Conservation (phyloP, 495 filamentous ascomycete species). For the Parmelia sp. region DNA sequence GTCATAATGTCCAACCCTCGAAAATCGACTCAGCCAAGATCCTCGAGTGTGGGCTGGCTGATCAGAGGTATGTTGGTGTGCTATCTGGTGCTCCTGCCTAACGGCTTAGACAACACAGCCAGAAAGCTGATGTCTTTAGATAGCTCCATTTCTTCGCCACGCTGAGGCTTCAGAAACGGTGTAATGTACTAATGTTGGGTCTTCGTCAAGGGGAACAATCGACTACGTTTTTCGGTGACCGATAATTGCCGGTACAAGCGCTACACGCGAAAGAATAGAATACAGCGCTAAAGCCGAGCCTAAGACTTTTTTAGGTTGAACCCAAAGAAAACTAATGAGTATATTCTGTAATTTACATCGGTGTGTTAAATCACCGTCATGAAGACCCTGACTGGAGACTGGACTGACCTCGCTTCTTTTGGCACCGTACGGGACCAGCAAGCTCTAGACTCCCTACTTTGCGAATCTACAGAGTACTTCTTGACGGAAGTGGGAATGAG, state of each 20-base stretch:
- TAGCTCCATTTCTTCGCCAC: background rate
- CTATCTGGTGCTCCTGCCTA: background rate
- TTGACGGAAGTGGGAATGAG: background rate
- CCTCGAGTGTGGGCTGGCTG: background rate
- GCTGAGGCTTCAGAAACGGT: background rate
- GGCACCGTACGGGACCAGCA: background rate
- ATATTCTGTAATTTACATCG: background rate
- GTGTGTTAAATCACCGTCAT: too few species aligned
- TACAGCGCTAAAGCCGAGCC: background rate
- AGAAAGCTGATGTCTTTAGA: background rate
- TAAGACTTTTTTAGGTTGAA: fast-evolving
- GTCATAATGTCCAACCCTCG: background rate
- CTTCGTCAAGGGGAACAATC: background rate
- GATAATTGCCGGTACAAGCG: background rate
- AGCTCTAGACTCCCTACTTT: background rate
- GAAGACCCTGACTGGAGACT: too few species aligned
- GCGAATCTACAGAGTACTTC: background rate
- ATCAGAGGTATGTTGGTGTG: background rate
- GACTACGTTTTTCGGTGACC: background rate
- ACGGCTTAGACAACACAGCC: background rate
- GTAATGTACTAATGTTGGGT: background rate
- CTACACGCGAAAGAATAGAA: background rate
- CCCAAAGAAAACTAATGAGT: background rate
- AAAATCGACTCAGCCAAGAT: background rate
- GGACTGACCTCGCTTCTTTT: background rate